Evolutionary conservation across 495 filamentous ascomycete species (phyloP).

Genomic region (Xylaria telfairii): DNA sequence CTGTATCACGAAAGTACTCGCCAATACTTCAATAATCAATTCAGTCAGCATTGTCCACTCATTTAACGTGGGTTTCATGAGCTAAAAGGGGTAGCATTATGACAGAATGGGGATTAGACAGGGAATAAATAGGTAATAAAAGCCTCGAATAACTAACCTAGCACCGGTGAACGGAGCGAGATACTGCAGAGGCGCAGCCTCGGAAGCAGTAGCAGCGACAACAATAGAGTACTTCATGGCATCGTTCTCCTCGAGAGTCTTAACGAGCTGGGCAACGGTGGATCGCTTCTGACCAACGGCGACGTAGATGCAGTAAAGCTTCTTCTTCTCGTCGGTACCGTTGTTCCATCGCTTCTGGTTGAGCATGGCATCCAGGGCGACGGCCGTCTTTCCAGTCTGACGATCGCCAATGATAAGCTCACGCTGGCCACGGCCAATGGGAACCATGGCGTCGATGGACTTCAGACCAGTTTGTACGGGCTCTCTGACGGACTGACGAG

Average conservation of each 20-base stretch:
- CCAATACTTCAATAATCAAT: too few relatives aligned
- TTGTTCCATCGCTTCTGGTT: slow-evolving; percentile 99
- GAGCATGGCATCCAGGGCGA: slow-evolving; percentile 96
- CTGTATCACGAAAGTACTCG: slow-evolving; percentile 90
- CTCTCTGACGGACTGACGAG: slow-evolving; percentile 95
- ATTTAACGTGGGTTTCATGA: too few relatives aligned
- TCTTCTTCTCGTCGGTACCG: slow-evolving; percentile 86
- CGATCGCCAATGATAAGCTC: slow-evolving; percentile 99
- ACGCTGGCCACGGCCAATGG: slow-evolving; percentile 99
- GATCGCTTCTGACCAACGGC: slow-evolving; percentile 99
- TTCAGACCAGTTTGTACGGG: slow-evolving; percentile 99
- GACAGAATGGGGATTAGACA: too few relatives aligned
- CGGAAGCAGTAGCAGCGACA: slow-evolving; percentile 96
- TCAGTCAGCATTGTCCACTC: too few relatives aligned
- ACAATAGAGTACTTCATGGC: slow-evolving; percentile 98
- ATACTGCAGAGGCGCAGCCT: slow-evolving; percentile 94
- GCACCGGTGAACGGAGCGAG: slow-evolving; percentile 88
- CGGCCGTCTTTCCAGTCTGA: slow-evolving; percentile 99
- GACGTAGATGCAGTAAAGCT: slow-evolving; percentile 99
- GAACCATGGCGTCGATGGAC: slow-evolving; percentile 99
- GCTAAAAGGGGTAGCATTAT: too few relatives aligned
- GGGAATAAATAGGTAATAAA: too few relatives aligned
- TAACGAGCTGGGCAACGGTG: slow-evolving; percentile 97
- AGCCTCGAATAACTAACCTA: slow-evolving; percentile 61
- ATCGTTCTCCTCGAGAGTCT: slow-evolving; percentile 99